Base-by-base conservation (phyloP, 306 rosid genomes). In the Dicorynia guianensis region DNA sequence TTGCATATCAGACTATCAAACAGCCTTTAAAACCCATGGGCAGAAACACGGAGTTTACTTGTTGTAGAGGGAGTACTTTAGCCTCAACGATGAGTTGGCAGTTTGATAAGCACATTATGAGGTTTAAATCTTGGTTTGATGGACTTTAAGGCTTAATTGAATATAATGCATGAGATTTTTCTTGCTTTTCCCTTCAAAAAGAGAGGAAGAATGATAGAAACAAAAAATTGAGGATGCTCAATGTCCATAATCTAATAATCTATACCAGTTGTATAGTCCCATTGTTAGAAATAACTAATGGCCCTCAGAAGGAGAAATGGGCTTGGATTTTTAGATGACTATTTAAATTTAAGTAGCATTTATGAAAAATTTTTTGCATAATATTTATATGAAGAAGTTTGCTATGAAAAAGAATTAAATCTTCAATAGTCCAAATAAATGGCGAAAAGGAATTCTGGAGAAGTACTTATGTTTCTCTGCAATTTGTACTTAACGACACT, bases 131-230 rank as follows among this genome's bases (percentile, higher is more conserved):
- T 62, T 77, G 46, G 30, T 56, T 34, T 58, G 44, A 35, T 65
- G 67, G 34, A 46, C 48, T 54, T 7, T 42, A 44, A 40, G 34
- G n/a, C 61, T 18, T 49, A 44, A 19, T 36, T 19, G 13, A 57
- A 67, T 66, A 35, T 17, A 17, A 36, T 46, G 19, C 61, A 18
- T 25, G 50, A 56, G 58, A 66, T 66, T 34, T 50, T 15, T 18
- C 14, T 6, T 6, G 4, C 36, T 10, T 3, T 12, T 9, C 50
- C 52, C 11, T 58, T 33, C 30, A 25, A n/a, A 19, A 43, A 17
- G 5, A 56, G 52, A 58, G 69, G 54, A 49, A 58, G 38, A 11
- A 70, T 25, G 30, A 69, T 39, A n/a, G 38, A 61, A 19, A 52
- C 30, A 54, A 13, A 46, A 76, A 43, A 55, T 20, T 62, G 63